Percentiles rank a stretch among this genome's conserved stretches.
Evolutionary conservation across 257 asterid species (phyloP).

Genomic region (Nicotiana undulata): DNA sequence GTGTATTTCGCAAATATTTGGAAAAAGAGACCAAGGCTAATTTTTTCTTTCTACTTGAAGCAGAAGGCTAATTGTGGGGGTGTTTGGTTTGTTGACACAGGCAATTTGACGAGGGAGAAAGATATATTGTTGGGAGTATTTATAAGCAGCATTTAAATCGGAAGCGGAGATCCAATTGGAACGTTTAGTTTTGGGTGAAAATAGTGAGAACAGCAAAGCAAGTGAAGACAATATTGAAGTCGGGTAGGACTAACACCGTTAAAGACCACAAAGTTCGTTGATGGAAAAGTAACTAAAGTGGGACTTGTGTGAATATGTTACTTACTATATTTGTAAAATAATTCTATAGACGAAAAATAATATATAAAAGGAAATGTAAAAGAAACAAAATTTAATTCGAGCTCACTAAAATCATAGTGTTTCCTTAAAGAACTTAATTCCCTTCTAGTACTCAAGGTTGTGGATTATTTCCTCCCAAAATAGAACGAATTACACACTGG

Average conservation of each 20-base stretch:
- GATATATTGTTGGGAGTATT: too few relatives aligned
- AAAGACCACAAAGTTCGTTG: not conserved
- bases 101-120: not conserved
- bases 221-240: not conserved
- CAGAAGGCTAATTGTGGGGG: not conserved
- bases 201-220: not conserved
- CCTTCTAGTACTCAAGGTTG: too few relatives aligned
- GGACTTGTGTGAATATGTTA: too few relatives aligned
- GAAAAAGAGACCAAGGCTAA: not conserved
- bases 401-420: too few relatives aligned
- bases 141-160: not conserved
- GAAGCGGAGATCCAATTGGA: not conserved
- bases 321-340: too few relatives aligned
- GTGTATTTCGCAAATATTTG: not conserved
- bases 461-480: too few relatives aligned
- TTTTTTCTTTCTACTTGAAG: not conserved
- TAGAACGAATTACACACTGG: too few relatives aligned
- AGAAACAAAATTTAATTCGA: too few relatives aligned
- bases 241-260: not conserved
- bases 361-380: too few relatives aligned
- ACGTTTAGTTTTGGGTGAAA: not conserved
- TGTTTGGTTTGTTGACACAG: not conserved
- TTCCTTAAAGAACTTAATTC: too few relatives aligned
- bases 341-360: too few relatives aligned
- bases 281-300: not conserved